Evolutionary conservation across 1,284 basidiomycete genomes (phyloP).

Genomic region (Rhizopogon parksii): DNA sequence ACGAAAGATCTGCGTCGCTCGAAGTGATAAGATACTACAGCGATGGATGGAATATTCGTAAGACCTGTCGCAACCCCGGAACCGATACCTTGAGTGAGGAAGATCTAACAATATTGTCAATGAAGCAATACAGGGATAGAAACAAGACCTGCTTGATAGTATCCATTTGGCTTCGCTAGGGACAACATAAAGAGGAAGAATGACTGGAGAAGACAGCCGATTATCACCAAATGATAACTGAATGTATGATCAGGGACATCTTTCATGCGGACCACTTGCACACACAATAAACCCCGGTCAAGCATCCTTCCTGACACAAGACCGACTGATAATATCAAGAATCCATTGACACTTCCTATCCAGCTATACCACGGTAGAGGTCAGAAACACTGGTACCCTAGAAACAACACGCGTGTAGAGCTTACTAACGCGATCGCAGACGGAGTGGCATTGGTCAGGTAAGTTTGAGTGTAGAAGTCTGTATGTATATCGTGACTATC

Average conservation of each 20-base stretch:
- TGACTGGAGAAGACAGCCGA: slow-evolving; percentile 22
- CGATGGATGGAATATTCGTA: slow-evolving; percentile 27
- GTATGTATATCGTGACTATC: slow-evolving; percentile 10
- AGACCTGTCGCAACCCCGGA: slow-evolving; percentile 29
- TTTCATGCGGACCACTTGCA: background rate
- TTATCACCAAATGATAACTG: slow-evolving; percentile 24
- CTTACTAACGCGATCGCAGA: slow-evolving; percentile 31
- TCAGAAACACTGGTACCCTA: background rate
- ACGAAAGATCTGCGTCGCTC: slow-evolving; percentile 23
- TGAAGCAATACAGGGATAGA: background rate
- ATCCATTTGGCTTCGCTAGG: slow-evolving; percentile 26
- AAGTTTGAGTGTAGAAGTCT: slow-evolving; percentile 32
- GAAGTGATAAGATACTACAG: slow-evolving; percentile 33
- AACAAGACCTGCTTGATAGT: slow-evolving; percentile 26
- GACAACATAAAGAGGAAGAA: slow-evolving; percentile 33
- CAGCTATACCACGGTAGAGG: slow-evolving; percentile 26
- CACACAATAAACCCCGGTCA: slow-evolving; percentile 30
- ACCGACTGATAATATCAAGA: slow-evolving; percentile 32
- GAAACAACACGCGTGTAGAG: background rate
- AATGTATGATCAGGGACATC: background rate
- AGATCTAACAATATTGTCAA: slow-evolving; percentile 19
- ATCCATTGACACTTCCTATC: slow-evolving; percentile 44
- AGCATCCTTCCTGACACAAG: slow-evolving; percentile 31
- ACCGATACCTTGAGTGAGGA: slow-evolving; percentile 31
- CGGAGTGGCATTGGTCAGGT: slow-evolving; percentile 28